Evolutionary conservation across 2,329 filamentous ascomycete genomes (phyloP).

Genomic region (Endocalyx cinctus): DNA sequence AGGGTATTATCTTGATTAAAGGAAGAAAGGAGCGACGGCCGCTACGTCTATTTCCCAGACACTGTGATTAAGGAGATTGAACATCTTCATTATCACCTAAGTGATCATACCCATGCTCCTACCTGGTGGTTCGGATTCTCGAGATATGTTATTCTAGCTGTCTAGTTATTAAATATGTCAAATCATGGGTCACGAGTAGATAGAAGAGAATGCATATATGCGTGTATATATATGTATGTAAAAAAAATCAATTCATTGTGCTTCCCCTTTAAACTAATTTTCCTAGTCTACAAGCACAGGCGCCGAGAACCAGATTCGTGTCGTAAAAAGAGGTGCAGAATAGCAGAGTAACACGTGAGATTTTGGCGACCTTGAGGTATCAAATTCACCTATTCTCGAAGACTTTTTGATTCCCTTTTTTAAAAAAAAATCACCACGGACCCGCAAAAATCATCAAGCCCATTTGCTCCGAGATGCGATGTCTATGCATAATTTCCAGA

Average conservation of each 20-base stretch:
- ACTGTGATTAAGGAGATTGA: not conserved
- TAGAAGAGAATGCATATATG: not conserved
- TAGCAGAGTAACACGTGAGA: constrained; percentile 19
- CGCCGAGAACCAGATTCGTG: constrained; percentile 23
- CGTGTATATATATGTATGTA: not conserved
- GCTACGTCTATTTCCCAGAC: no score
- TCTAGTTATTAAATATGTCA: not conserved
- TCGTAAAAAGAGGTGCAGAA: constrained; percentile 17
- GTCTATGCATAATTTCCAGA: constrained; percentile 15
- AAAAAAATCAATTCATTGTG: not conserved
- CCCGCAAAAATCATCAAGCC: constrained; percentile 16
- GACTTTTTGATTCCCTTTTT: constrained; percentile 24
- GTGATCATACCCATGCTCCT: no score
- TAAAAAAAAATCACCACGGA: no score
- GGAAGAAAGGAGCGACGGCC: no score
- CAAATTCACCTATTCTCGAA: constrained; percentile 26
- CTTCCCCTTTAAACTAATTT: constrained; percentile 17
- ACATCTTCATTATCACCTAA: not conserved
- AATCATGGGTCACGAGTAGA: not conserved
- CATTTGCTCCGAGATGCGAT: constrained; percentile 20
- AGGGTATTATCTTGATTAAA: no score
- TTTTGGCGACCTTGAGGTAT: no score
- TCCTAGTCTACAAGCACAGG: constrained; percentile 31
- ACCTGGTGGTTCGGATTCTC: no score
- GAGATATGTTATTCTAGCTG: not conserved